phyloP scores from a whole-genome alignment of 352 stramenopile genomes.

The Phytophthora podocarpi region DNA sequence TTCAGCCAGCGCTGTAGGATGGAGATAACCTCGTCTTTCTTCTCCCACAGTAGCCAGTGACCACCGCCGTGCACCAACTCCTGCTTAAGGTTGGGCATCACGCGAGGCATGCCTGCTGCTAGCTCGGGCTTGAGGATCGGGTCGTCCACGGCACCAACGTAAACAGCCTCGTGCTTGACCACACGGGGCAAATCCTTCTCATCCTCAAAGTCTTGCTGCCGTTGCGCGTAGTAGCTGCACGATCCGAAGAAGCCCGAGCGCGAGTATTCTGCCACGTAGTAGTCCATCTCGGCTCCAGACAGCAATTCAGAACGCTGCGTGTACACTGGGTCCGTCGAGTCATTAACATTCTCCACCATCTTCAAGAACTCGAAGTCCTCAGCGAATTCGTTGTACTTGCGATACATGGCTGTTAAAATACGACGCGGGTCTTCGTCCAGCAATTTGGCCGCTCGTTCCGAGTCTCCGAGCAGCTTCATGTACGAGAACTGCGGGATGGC shows the following conservation, averaged over 20 bases:
- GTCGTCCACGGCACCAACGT: slow-evolving; percentile 66
- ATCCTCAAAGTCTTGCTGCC: slow-evolving; percentile 58
- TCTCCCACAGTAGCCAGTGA: slow-evolving; percentile 66
- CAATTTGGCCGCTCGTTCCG: slow-evolving; percentile 34
- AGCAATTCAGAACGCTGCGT: slow-evolving; percentile 47
- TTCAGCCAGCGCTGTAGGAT: slow-evolving; percentile 42
- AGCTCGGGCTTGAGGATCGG: slow-evolving; percentile 55
- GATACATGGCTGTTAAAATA: slow-evolving; percentile 58
- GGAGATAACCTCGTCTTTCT: slow-evolving; percentile 46
- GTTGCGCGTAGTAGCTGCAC: slow-evolving; percentile 58
- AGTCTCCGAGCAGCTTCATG: slow-evolving; percentile 59
- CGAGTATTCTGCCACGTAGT: slow-evolving; percentile 58
- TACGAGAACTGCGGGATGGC: slow-evolving; percentile 62
- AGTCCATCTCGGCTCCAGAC: slow-evolving; percentile 51
- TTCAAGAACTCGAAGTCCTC: slow-evolving; percentile 39
- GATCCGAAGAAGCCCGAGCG: slow-evolving; percentile 55
- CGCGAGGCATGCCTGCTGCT: slow-evolving; percentile 49
- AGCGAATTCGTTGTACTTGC: slow-evolving; percentile 41
- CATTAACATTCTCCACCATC: slow-evolving; percentile 36
- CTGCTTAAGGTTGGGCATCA: slow-evolving; percentile 56
- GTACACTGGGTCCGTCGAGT: slow-evolving; percentile 37
- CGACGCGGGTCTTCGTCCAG: slow-evolving; percentile 47
- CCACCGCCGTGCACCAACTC: slow-evolving; percentile 51
- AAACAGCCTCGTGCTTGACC: slow-evolving; percentile 53
- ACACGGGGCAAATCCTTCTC: slow-evolving; percentile 42